Base-by-base conservation (phyloP, 169 alveolate species). In the Hepatocystis sp. region DNA sequence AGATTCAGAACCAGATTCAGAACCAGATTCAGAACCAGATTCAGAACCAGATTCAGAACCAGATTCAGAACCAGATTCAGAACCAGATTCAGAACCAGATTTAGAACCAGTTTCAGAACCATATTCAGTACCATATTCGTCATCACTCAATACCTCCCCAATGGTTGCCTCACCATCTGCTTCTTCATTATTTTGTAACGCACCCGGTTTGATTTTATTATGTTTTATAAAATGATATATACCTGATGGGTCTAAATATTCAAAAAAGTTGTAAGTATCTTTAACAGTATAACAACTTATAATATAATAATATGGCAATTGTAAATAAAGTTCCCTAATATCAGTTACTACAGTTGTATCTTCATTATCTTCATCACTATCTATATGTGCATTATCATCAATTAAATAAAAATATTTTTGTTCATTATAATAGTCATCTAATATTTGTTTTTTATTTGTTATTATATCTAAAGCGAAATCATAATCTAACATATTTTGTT, bases 241-340 rank as follows among this genome's bases (percentile, higher is more conserved):
- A n/a, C n/a, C n/a, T n/a, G n/a, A n/a, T n/a, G 86, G 86, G 44
- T 71, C 76, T 71, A 71, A 56, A 42, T 71, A 71, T 36, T 32
- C 56, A 8, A 71, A 44, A 34, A 71, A 71, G 27, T 71, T 63
- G 19, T 71, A 5, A 4, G 51, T 28, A 0, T 34, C 32, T 71
- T 27, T 71, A 3, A 71, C 40, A 42, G 53, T 71, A 3, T 71
- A 39, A 17, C 71, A 71, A 10, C 27, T 56, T 28, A 71, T 30
- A 21, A 56, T 55, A 42, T 71, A 71, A 21, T 71, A 71, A 10
- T 58, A 8, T 0, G 86, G 86, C 5, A 71, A 46, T 17, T 49
- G 47, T 34, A 21, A 44, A 2, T 44, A 30, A 1, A 39, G n/a
- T 0, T 52, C 63, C 47, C 15, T 66, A 17, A 51, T 52, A 32